Evolutionary conservation across 2,329 filamentous ascomycete genomes (phyloP).

Genomic region (Fusarium metavorans): DNA sequence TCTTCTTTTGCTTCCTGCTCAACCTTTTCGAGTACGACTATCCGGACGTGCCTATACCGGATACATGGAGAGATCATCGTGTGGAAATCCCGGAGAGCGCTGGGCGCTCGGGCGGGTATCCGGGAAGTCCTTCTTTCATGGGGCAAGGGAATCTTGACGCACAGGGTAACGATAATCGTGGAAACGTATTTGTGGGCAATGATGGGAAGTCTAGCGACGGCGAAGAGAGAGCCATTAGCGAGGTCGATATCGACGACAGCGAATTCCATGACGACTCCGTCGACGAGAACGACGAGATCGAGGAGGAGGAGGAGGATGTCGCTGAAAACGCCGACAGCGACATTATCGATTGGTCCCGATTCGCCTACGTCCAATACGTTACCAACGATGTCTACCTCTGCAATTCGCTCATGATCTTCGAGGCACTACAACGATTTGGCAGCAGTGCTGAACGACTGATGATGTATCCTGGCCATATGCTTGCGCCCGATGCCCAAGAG

Average conservation of each 20-base stretch:
- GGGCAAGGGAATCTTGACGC: background rate
- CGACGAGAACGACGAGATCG: background rate
- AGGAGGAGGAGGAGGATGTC: background rate
- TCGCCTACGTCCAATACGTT: constrained; percentile 63
- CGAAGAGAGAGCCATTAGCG: background rate
- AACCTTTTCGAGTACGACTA: background rate
- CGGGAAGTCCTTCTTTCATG: background rate
- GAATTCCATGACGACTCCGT: background rate
- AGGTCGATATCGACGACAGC: background rate
- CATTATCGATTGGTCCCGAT: constrained; percentile 41
- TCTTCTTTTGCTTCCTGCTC: background rate
- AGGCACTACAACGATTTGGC: constrained; percentile 54
- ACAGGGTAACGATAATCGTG: background rate
- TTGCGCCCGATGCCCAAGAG: constrained; percentile 37
- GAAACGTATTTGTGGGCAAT: background rate
- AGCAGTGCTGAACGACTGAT: constrained; percentile 60
- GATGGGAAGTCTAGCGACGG: background rate
- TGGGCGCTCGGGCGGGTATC: background rate
- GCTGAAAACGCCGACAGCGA: background rate
- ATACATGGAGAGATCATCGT: background rate
- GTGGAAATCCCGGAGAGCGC: background rate
- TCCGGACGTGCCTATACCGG: background rate
- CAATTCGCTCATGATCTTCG: constrained; percentile 64
- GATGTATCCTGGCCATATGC: constrained; percentile 58
- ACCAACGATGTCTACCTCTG: constrained; percentile 62